phyloP scores from a whole-genome alignment of 495 filamentous ascomycete species.

The Aspergillus leporis region DNA sequence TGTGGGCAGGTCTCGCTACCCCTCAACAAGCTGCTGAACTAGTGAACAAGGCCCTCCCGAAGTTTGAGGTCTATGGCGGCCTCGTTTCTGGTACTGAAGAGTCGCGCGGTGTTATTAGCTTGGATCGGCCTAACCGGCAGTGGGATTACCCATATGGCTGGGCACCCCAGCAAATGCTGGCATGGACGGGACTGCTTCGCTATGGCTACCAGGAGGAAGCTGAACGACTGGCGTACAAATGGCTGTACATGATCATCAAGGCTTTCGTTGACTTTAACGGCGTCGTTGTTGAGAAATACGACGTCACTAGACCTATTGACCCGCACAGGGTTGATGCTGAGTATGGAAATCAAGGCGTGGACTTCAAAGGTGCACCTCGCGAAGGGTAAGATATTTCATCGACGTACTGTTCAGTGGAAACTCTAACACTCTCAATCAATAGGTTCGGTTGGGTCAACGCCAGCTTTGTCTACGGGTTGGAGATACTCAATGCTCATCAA shows the following conservation, averaged over 20 bases:
- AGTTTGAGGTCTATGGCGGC: constrained; percentile 83
- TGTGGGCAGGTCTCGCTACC: constrained; percentile 87
- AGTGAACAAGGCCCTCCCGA: constrained; percentile 74
- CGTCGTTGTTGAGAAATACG: constrained; percentile 97
- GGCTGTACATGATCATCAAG: constrained; percentile 96
- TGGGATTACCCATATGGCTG: constrained; percentile 99
- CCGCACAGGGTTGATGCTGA: constrained; percentile 93
- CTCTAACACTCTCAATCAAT: constrained; percentile 12
- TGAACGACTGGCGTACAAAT: constrained; percentile 86
- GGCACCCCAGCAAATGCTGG: constrained; percentile 98
- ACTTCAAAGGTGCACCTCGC: constrained; percentile 90
- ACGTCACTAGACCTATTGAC: constrained; percentile 85
- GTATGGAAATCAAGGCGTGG: constrained; percentile 92
- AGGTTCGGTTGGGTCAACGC: constrained; percentile 99
- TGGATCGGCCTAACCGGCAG: constrained; percentile 88
- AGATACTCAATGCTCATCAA: constrained; percentile 81
- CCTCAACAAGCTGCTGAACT: constrained; percentile 77
- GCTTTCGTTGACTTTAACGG: constrained; percentile 97
- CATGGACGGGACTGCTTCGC: constrained; percentile 86
- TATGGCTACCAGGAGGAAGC: constrained; percentile 91
- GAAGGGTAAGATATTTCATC: constrained; percentile 76
- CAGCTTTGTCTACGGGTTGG: constrained; percentile 87
- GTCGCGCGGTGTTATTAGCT: constrained; percentile 73
- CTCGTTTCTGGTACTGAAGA: constrained; percentile 86
- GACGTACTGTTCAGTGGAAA: neutral